Conservation (phyloP, 192 early-diverging fungal genomes). For the Rhizophagus prolifer region DNA sequence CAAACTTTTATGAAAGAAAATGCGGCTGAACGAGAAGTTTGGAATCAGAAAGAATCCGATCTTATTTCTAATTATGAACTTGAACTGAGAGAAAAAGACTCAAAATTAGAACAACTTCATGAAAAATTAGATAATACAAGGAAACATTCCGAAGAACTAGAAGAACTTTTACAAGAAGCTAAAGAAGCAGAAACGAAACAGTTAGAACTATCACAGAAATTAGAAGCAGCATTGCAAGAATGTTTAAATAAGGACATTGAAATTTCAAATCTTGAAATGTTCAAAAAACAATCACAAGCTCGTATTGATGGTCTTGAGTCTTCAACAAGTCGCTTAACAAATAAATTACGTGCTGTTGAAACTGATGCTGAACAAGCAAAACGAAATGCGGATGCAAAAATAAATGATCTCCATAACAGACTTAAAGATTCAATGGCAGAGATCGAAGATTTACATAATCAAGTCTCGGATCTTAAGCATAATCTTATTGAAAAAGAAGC, state of each 20-base stretch:
- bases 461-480: neutral
- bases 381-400: neutral
- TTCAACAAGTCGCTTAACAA: neutral
- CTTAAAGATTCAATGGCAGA: neutral
- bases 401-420: neutral
- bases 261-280: neutral
- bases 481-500: constrained; percentile 13
- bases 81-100: constrained; percentile 1
- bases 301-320: constrained; percentile 1
- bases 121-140: neutral
- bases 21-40: neutral
- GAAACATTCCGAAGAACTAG: neutral
- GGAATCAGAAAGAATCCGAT: constrained; percentile 3
- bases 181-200: neutral
- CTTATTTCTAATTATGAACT: constrained; percentile 11
- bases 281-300: constrained; percentile 10
- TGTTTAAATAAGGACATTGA: neutral
- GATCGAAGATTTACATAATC: constrained; percentile 3
- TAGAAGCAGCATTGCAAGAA: neutral
- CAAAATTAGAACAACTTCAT: neutral
- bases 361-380: neutral
- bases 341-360: neutral
- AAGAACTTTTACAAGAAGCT: neutral
- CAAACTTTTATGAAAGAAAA: constrained; percentile 14
- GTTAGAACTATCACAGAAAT: neutral